Conservation (phyloP, 2,329 filamentous ascomycete species). For the Penicillium sp. region DNA sequence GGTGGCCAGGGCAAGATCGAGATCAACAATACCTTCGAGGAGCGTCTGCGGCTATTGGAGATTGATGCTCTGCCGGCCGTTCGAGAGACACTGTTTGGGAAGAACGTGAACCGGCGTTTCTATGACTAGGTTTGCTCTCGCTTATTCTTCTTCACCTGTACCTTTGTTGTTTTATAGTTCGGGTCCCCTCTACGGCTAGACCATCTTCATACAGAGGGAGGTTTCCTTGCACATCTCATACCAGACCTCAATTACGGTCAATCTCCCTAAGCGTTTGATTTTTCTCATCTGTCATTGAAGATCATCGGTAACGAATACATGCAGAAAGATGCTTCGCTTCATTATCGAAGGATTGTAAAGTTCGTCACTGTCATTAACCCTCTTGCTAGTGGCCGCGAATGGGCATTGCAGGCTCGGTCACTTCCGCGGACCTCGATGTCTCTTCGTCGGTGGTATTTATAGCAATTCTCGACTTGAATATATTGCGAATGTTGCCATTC, state of each 20-base stretch:
- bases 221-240: slow-evolving; percentile 19
- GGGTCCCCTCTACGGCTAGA: slow-evolving; percentile 12
- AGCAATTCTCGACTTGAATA: slow-evolving; percentile 7
- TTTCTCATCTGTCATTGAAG: slow-evolving; percentile 10
- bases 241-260: slow-evolving; percentile 18
- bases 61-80: slow-evolving; percentile 79
- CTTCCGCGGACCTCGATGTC: background rate
- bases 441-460: background rate
- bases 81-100: slow-evolving; percentile 81
- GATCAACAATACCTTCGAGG: slow-evolving; percentile 97
- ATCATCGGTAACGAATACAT: slow-evolving; percentile 12
- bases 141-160: slow-evolving; percentile 1
- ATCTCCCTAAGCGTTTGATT: slow-evolving; percentile 19
- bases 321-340: slow-evolving; percentile 8
- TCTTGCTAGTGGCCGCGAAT: slow-evolving; percentile 6
- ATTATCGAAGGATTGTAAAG: slow-evolving; percentile 2
- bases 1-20: slow-evolving; percentile 90
- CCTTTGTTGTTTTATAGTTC: slow-evolving; percentile 23
- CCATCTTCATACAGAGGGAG: slow-evolving; percentile 18
- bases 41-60: slow-evolving; percentile 79
- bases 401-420: slow-evolving; percentile 2
- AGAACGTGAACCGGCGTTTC: slow-evolving; percentile 95
- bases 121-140: slow-evolving; percentile 60
- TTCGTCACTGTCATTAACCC: slow-evolving; percentile 12
- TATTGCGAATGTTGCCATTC: slow-evolving; percentile 11